These are phyloP conservation scores for Mortierella sp. DNA, from an alignment of 371 early-diverging fungal genomes.

Conservation along the genomic window DNA sequence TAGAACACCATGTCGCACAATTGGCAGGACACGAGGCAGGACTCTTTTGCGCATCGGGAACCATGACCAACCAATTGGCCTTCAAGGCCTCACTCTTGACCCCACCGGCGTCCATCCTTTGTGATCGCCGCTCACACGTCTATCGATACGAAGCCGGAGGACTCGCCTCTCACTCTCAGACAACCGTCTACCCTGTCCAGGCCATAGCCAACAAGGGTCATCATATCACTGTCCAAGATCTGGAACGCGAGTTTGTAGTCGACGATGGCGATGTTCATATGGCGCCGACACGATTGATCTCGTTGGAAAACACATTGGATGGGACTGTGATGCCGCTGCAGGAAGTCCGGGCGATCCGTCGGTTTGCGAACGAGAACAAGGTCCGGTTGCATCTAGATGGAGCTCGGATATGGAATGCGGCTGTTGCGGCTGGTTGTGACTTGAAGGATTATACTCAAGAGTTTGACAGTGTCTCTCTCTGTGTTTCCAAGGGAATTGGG, in stretches of 20 bases:
- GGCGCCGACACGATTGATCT: constrained; percentile 87
- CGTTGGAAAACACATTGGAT: constrained; percentile 91
- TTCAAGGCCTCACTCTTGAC: constrained; percentile 78
- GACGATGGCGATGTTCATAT: constrained; percentile 59
- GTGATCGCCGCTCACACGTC: constrained; percentile 87
- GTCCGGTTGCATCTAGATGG: constrained; percentile 91
- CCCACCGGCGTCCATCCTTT: constrained; percentile 87
- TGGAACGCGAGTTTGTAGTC: constrained; percentile 67
- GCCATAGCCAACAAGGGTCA: constrained; percentile 62
- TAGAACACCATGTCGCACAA: constrained; percentile 79
- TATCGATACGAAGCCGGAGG: constrained; percentile 88
- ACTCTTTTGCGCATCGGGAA: constrained; percentile 88
- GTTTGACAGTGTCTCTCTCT: constrained; percentile 89
- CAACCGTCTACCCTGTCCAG: constrained; percentile 77
- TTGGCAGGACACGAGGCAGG: constrained; percentile 86
- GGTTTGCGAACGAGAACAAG: constrained; percentile 68
- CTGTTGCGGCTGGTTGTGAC: constrained; percentile 72
- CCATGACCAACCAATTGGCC: constrained; percentile 93
- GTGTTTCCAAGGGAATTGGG: constrained; percentile 92
- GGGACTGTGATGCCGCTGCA: constrained; percentile 85
- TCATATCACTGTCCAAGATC: constrained; percentile 79
- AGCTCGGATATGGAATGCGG: constrained; percentile 94
- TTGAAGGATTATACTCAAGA: constrained; percentile 75
- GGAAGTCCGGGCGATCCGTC: constrained; percentile 76
- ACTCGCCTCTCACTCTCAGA: constrained; percentile 82